Conservation (phyloP, 352 stramenopile genomes). For the Pythium aquatile region DNA sequence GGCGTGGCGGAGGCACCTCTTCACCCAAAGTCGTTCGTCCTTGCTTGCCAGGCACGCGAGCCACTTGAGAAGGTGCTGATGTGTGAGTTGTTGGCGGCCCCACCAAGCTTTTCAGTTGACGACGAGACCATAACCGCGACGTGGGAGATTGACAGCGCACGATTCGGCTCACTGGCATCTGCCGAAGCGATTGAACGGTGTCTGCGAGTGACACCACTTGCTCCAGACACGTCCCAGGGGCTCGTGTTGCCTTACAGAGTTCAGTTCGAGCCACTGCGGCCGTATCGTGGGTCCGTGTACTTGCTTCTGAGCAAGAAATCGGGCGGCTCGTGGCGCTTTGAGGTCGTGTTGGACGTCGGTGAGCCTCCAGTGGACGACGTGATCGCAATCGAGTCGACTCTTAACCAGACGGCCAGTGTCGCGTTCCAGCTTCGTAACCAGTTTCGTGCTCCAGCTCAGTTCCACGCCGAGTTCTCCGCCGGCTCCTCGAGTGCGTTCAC, state of each 20-base stretch:
- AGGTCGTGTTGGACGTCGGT: slow-evolving; percentile 74
- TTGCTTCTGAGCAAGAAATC: slow-evolving; percentile 79
- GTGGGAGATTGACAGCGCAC: slow-evolving; percentile 62
- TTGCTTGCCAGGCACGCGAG: slow-evolving; percentile 70
- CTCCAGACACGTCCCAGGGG: not conserved
- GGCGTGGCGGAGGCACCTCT: slow-evolving; percentile 69
- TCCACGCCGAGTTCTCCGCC: slow-evolving; percentile 86
- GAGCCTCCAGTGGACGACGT: slow-evolving; percentile 86
- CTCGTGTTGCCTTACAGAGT: slow-evolving; percentile 49
- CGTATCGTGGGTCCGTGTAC: slow-evolving; percentile 73
- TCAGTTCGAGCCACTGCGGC: slow-evolving; percentile 84
- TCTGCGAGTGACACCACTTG: slow-evolving; percentile 41
- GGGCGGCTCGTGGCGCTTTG: slow-evolving; percentile 86
- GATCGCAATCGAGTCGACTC: slow-evolving; percentile 81
- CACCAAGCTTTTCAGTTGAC: slow-evolving; percentile 37
- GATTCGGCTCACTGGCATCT: slow-evolving; percentile 55
- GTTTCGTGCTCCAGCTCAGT: slow-evolving; percentile 67
- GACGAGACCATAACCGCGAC: slow-evolving; percentile 52
- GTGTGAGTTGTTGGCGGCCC: slow-evolving; percentile 58
- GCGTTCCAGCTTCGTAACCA: slow-evolving; percentile 89
- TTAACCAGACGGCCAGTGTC: slow-evolving; percentile 85
- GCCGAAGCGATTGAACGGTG: slow-evolving; percentile 46
- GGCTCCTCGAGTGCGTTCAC: slow-evolving; percentile 88
- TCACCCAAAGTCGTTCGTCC: slow-evolving; percentile 50
- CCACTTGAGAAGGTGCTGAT: slow-evolving; percentile 57